Conservation (phyloP, 176 grass and related monocot genomes). For the Oryza coarctata region DNA sequence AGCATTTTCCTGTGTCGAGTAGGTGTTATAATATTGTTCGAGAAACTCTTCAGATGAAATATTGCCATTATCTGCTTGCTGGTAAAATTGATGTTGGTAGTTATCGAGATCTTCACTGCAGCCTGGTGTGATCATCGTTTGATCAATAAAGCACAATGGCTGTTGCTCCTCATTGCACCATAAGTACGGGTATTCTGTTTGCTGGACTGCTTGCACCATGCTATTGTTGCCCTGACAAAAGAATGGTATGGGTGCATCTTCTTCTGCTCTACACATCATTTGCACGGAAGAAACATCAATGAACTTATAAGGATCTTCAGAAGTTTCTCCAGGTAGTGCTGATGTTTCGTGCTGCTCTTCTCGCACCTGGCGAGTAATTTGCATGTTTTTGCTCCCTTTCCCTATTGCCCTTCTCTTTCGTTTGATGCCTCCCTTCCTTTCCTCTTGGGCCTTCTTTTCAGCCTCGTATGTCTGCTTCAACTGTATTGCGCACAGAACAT, state of each 20-base stretch:
- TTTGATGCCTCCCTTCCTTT: neutral
- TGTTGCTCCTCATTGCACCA: too few species aligned
- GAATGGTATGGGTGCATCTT: too few species aligned
- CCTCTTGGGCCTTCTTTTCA: neutral
- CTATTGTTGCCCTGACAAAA: too few species aligned
- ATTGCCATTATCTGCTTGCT: neutral
- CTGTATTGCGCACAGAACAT: constrained; percentile 27
- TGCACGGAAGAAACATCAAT: too few species aligned
- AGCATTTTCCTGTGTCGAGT: neutral
- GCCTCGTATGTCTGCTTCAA: constrained; percentile 6
- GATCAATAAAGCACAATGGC: neutral
- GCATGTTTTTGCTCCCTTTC: neutral
- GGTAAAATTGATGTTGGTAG: neutral
- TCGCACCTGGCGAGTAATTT: too few species aligned
- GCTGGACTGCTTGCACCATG: too few species aligned
- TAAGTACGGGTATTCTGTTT: too few species aligned
- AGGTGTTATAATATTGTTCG: too few species aligned
- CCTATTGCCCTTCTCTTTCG: neutral
- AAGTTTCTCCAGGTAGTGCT: too few species aligned
- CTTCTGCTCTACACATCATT: too few species aligned
- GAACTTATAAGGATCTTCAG: too few species aligned
- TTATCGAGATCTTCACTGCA: neutral
- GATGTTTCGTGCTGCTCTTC: too few species aligned
- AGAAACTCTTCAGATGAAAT: neutral
- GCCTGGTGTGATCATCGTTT: neutral